Conservation (phyloP, 2,329 filamentous ascomycete genomes). For the Neofusicoccum laricinum region DNA sequence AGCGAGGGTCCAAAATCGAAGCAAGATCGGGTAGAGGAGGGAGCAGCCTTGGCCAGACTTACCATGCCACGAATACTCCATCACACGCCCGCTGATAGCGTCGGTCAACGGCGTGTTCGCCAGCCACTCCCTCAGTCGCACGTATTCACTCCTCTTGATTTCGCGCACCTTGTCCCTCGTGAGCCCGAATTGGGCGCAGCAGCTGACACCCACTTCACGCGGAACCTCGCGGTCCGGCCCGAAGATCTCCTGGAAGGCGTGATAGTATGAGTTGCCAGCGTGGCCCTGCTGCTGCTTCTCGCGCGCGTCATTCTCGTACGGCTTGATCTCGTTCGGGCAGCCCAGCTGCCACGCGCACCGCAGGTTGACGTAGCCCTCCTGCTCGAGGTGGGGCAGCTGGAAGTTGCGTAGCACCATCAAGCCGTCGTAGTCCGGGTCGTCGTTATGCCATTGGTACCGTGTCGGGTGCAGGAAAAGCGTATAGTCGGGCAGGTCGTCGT, state of each 20-base stretch:
- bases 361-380: conserved; percentile 53
- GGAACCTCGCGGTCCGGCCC: conserved; percentile 38
- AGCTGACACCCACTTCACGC: conserved; percentile 47
- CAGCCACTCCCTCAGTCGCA: conserved; percentile 49
- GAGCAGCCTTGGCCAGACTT: conserved; percentile 26
- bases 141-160: conserved; percentile 48
- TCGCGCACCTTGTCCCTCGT: conserved; percentile 46
- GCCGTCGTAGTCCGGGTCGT: conserved; percentile 52
- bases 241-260: conserved; percentile 51
- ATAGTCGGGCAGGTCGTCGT: conserved; percentile 39
- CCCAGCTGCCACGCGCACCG: conserved; percentile 53
- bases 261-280: conserved; percentile 49
- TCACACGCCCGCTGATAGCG: conserved; percentile 50
- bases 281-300: conserved; percentile 41
- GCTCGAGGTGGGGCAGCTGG: conserved; percentile 47
- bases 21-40: neutral
- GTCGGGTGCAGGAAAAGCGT: conserved; percentile 41
- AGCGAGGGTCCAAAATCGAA: neutral
- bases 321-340: conserved; percentile 51
- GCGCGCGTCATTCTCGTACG: conserved; percentile 39
- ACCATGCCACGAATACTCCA: conserved; percentile 62
- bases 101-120: conserved; percentile 46
- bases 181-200: conserved; percentile 56
- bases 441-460: conserved; percentile 50
- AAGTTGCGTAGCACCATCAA: conserved; percentile 48